Evolutionary conservation across 805 yeast species (phyloP).

Genomic region (Yamadazyma sp.): DNA sequence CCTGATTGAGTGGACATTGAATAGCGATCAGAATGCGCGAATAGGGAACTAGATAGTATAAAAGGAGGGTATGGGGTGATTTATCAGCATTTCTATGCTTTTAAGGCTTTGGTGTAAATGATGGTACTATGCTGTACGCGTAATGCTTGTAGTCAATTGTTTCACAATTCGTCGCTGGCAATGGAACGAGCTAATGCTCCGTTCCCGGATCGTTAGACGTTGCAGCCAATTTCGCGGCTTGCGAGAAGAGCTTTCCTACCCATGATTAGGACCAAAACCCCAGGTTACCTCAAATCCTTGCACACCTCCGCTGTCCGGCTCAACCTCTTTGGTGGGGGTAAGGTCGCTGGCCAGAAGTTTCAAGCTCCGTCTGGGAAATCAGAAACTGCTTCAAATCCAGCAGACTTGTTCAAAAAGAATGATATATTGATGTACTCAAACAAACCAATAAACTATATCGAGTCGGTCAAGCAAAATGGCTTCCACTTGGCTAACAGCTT

Average conservation of each 20-base stretch:
- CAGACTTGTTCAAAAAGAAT: slow-evolving; percentile 43
- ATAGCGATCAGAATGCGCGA: too few species aligned
- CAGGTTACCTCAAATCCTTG: neutral
- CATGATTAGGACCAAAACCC: too few species aligned
- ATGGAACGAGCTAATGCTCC: too few species aligned
- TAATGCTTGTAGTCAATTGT: too few species aligned
- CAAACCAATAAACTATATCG: slow-evolving; percentile 45
- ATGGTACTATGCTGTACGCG: too few species aligned
- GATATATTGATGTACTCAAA: slow-evolving; percentile 43
- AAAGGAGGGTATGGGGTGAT: too few species aligned
- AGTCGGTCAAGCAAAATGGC: slow-evolving; percentile 50
- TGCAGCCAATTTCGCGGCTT: neutral
- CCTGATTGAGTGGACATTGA: slow-evolving; percentile 51
- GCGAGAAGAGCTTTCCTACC: too few species aligned
- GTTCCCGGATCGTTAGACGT: too few species aligned
- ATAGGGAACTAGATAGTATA: too few species aligned
- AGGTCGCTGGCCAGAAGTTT: slow-evolving; percentile 14
- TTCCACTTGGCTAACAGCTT: slow-evolving; percentile 57
- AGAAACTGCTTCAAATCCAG: slow-evolving; percentile 42
- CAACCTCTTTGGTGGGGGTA: slow-evolving; percentile 32
- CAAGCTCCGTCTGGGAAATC: slow-evolving; percentile 38
- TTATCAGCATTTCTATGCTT: too few species aligned
- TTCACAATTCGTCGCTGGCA: too few species aligned
- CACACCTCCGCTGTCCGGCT: neutral
- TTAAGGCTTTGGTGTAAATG: too few species aligned